A percentile compares a stretch with the other conserved stretches of the same genome.
Evolutionary conservation across 352 stramenopile species (phyloP).

Genomic region (Phytophthora kernoviae): DNA sequence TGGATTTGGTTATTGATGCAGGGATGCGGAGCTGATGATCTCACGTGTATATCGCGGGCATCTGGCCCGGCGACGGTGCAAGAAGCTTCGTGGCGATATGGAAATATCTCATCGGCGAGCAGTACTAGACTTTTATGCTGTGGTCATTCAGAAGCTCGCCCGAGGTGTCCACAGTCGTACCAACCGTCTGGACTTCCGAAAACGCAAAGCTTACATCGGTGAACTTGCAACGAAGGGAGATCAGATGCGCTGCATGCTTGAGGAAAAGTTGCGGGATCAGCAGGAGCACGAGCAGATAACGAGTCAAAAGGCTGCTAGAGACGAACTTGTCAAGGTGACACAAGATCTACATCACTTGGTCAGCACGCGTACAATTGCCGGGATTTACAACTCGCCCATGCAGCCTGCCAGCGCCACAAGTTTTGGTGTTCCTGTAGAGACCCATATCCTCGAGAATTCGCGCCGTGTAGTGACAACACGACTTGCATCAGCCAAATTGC

Average conservation of each 20-base stretch:
- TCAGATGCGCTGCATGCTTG: conserved; percentile 46
- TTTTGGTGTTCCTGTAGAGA: conserved; percentile 66
- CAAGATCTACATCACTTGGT: conserved; percentile 71
- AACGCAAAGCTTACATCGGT: conserved; percentile 59
- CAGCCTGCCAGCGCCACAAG: conserved; percentile 39
- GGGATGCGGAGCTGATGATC: conserved; percentile 57
- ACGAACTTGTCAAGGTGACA: conserved; percentile 57
- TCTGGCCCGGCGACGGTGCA: conserved; percentile 43
- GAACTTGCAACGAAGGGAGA: conserved; percentile 60
- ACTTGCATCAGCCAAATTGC: conserved; percentile 37
- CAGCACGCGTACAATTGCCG: conserved; percentile 53
- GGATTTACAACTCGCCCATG: conserved; percentile 66
- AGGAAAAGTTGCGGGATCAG: conserved; percentile 48
- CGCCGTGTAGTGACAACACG: conserved; percentile 39
- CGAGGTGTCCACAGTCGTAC: conserved; percentile 55
- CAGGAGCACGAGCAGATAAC: conserved; percentile 45
- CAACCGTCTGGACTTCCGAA: conserved; percentile 57
- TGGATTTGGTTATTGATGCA: conserved; percentile 16
- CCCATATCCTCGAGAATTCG: conserved; percentile 63
- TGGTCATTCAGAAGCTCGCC: conserved; percentile 60
- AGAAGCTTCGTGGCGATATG: conserved; percentile 19
- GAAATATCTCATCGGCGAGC: conserved; percentile 27
- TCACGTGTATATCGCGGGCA: conserved; percentile 65
- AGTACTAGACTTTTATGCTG: conserved; percentile 53
- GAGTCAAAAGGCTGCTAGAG: conserved; percentile 37